Base-by-base conservation (phyloP, 208 protist genomes). In the Leishmania major region DNA sequence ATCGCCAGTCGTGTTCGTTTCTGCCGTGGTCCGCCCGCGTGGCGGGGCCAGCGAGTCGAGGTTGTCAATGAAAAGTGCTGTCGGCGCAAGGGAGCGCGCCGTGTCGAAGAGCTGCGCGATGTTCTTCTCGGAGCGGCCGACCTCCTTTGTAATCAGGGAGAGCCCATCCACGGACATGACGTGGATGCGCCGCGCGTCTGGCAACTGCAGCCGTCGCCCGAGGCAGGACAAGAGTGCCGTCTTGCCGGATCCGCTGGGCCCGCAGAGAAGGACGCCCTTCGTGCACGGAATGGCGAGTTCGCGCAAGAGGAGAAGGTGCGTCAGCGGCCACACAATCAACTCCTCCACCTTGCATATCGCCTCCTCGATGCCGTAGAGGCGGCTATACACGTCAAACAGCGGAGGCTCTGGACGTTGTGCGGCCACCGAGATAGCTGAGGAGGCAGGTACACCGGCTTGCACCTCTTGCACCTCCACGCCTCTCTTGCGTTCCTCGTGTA, bases 51-150 rank as follows among this genome's bases (percentile, higher is more conserved):
- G 86, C 35, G 94, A 92, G 74, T 99, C 97, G 67, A 99, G 86
- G 83, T 99, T 97, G 87, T 99, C 96, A 69, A 98, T 87, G 79
- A 99, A 95, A 35, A 99, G 85, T 35, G 92, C 94, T 40, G 92
- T 91, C 4, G 96, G 96, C 19, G 95, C 85, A 11, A 77, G 78
- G 10, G 87, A 81, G 49, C 96, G 90, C 49, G 97, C 97, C 31
- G 84, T 75, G 35, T 83, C 80, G 77, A 99, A 98, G 59, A 98
- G 80, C 59, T 89, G 66, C 3, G 87, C 90, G 74, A 99, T 96
- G 85, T 97, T 96, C 80, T 93, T 93, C 86, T 98, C 95, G 35
- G 94, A 94, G 55, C 88, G 77, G 2, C 97, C 97, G 19, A 98
- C 96, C 79, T 96, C 93, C 88, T 98, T 98, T 77, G 91, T 88